Conservation (phyloP, 2,329 filamentous ascomycete species). For the Colletotrichum sojae region DNA sequence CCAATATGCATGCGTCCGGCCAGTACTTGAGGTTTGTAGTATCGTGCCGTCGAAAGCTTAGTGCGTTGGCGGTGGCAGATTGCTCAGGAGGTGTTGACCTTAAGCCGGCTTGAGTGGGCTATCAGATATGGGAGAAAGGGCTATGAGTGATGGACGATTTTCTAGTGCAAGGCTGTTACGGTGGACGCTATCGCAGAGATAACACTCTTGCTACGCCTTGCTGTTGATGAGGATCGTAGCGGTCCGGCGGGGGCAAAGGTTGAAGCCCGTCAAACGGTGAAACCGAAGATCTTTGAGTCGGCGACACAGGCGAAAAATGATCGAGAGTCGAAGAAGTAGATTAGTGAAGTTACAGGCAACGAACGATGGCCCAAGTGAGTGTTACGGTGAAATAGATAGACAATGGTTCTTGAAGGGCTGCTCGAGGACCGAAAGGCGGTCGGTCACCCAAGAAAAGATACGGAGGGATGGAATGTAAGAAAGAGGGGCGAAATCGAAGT, state of each 20-base stretch:
- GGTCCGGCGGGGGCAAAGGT: too few relatives aligned
- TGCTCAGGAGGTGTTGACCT: too few relatives aligned
- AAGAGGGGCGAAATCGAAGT: neutral
- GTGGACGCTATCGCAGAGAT: too few relatives aligned
- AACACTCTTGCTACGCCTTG: too few relatives aligned
- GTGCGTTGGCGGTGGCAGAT: too few relatives aligned
- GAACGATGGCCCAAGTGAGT: neutral
- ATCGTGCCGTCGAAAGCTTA: too few relatives aligned
- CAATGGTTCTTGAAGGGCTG: neutral
- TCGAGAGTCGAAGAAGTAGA: neutral
- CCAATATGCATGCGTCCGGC: neutral
- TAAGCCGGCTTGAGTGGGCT: too few relatives aligned
- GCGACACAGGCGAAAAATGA: neutral
- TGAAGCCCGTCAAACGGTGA: too few relatives aligned
- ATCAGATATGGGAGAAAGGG: too few relatives aligned
- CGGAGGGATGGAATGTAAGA: neutral
- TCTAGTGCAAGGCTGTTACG: too few relatives aligned
- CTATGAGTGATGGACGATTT: too few relatives aligned
- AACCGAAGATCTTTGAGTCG: neutral
- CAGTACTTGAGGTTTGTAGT: neutral
- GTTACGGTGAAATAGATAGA: neutral
- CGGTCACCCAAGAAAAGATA: constrained; percentile 18
- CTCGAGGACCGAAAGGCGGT: constrained; percentile 4
- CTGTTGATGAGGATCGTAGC: too few relatives aligned
- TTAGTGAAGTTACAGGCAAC: neutral